Evolutionary conservation across 108 stramenopile species (phyloP).

Genomic region (Bacterosira constricta): DNA sequence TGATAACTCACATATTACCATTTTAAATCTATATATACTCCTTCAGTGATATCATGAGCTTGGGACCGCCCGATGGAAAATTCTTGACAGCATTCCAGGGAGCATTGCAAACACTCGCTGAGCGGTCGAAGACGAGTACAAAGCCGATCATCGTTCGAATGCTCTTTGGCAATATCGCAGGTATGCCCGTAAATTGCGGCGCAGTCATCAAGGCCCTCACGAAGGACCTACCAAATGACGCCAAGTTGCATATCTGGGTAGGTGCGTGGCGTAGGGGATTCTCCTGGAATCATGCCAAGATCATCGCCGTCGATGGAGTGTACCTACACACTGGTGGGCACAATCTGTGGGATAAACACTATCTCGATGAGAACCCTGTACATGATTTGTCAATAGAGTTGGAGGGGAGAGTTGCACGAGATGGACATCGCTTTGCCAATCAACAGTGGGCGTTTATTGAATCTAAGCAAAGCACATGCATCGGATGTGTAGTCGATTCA

Average conservation of each 20-base stretch:
- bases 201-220: slow-evolving; percentile 48
- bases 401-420: slow-evolving; percentile 53
- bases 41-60: no score
- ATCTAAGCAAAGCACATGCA: slow-evolving; percentile 52
- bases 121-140: neutral
- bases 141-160: slow-evolving; percentile 54
- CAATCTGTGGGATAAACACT: slow-evolving; percentile 65
- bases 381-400: slow-evolving; percentile 61
- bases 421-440: slow-evolving; percentile 66
- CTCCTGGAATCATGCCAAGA: slow-evolving; percentile 69
- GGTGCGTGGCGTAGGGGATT: slow-evolving; percentile 66
- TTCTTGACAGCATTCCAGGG: slow-evolving; percentile 50
- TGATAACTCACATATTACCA: no score
- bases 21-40: no score
- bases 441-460: slow-evolving; percentile 61
- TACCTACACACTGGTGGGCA: slow-evolving; percentile 66
- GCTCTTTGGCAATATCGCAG: slow-evolving; percentile 66
- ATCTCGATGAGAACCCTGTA: slow-evolving; percentile 53
- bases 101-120: slow-evolving; percentile 41
- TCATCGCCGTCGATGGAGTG: slow-evolving; percentile 72
- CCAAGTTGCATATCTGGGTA: slow-evolving; percentile 57
- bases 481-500: slow-evolving; percentile 54
- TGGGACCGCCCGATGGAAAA: slow-evolving; percentile 61
- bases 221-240: slow-evolving; percentile 56
- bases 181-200: slow-evolving; percentile 63